A percentile compares a stretch with the other conserved stretches of the same genome.
Evolutionary conservation across 2,329 filamentous ascomycete genomes (phyloP).

Genomic region (Xylaria sp.): DNA sequence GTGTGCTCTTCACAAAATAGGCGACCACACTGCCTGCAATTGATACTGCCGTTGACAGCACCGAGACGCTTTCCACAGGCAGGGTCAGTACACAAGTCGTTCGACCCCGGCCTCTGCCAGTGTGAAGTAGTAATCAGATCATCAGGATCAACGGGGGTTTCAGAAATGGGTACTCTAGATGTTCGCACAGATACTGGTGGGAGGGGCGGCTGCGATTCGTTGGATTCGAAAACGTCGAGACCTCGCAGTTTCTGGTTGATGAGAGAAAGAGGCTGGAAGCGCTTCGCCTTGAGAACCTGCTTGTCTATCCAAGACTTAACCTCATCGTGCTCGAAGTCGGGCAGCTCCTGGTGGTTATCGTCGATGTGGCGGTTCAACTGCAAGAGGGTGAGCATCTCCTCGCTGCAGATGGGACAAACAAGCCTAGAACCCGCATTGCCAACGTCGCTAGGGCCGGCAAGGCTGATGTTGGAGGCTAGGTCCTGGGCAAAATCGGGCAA

Average conservation of each 20-base stretch:
- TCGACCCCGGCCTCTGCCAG: conserved; percentile 81
- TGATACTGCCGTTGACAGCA: conserved; percentile 82
- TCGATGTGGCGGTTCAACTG: conserved; percentile 91
- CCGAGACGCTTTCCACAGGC: conserved; percentile 84
- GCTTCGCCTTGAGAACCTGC: conserved; percentile 91
- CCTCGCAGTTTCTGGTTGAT: conserved; percentile 95
- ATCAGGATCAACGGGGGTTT: conserved; percentile 76
- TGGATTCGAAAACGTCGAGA: conserved; percentile 92
- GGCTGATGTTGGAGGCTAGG: conserved; percentile 81
- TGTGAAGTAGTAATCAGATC: conserved; percentile 88
- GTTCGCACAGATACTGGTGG: conserved; percentile 49
- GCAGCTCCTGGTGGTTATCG: conserved; percentile 88
- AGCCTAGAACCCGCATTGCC: conserved; percentile 72
- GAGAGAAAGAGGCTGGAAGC: conserved; percentile 89
- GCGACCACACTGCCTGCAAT: conserved; percentile 91
- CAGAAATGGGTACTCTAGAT: conserved; percentile 50
- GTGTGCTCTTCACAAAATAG: conserved; percentile 98
- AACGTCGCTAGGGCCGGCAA: conserved; percentile 65
- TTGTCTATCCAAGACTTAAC: conserved; percentile 98
- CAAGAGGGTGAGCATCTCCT: conserved; percentile 95
- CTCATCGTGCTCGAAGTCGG: conserved; percentile 89
- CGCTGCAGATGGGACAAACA: conserved; percentile 96
- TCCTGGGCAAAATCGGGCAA: conserved; percentile 79
- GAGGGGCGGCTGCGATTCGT: conserved; percentile 68
- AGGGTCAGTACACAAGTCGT: conserved; percentile 88